Conservation (phyloP, 768 basidiomycete genomes). For the Kwoniella sp. region DNA sequence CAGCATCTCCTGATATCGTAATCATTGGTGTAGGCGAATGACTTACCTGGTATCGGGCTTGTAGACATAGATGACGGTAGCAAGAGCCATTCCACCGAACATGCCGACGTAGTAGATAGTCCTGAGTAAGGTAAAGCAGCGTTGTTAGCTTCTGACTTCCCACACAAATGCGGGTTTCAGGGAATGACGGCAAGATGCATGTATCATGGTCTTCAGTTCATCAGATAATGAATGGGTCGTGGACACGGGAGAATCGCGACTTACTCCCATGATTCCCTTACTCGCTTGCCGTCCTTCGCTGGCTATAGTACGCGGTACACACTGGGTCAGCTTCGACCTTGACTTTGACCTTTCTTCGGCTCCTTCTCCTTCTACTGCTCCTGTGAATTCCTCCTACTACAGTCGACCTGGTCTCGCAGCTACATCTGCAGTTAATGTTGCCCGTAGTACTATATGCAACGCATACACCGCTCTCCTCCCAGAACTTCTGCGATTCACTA, state of each 20-base stretch:
- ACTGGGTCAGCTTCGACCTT: too few species aligned
- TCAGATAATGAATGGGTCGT: neutral
- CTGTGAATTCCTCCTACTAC: too few species aligned
- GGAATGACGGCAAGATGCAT: neutral
- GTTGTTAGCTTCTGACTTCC: constrained; percentile 1
- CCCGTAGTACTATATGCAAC: too few species aligned
- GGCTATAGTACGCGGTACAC: constrained; percentile 10
- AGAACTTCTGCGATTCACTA: too few species aligned
- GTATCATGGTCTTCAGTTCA: neutral
- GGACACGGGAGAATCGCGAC: constrained; percentile 13
- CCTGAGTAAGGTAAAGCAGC: constrained; percentile 21
- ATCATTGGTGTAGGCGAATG: too few species aligned
- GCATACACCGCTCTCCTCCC: too few species aligned
- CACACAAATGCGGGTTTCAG: neutral
- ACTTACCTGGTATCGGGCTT: constrained; percentile 92
- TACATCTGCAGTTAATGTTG: too few species aligned
- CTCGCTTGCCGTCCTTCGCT: constrained; percentile 62
- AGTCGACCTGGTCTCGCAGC: too few species aligned
- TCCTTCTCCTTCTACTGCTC: too few species aligned
- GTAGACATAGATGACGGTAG: constrained; percentile 76
- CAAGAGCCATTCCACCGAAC: constrained; percentile 81
- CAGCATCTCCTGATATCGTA: too few species aligned
- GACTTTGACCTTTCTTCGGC: too few species aligned
- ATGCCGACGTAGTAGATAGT: constrained; percentile 85
- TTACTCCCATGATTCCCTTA: constrained; percentile 83